Base-by-base conservation (phyloP, 108 stramenopile species). In the Nitzschia inconspicua region DNA sequence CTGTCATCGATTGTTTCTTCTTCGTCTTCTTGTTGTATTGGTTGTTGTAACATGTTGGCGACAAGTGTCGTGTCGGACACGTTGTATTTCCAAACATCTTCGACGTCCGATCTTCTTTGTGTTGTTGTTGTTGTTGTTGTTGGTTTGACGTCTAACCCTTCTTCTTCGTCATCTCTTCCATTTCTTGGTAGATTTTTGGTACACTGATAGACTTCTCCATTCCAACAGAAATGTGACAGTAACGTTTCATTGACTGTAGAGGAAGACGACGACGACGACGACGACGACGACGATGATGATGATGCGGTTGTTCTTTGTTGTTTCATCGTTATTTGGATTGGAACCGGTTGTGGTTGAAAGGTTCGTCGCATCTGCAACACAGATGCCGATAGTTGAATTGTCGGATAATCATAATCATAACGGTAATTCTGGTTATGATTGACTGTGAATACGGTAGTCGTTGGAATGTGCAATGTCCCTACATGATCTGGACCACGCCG, bases 121-220 rank as follows among this genome's bases (percentile, higher is more conserved):
- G 4, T 7, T 29, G 22, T 2, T 26, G 36, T 51, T 49, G 35
- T 6, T 39, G 22, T 52, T 53, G 51, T 42, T 26, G 16, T 54
- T 25, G 32, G n/a, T 30, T n/a, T 24, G 29, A 26, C 28, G 50
- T 13, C 10, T 6, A 14, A 7, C 36, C 26, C 7, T 56, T 13
- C 48, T n/a, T n/a, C n/a, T n/a, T n/a, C n/a, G n/a, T n/a, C n/a
- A n/a, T n/a, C n/a, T n/a, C n/a, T n/a, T n/a, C n/a, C n/a, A n/a
- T n/a, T n/a, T n/a, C n/a, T n/a, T n/a, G n/a, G n/a, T n/a, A n/a
- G n/a, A n/a, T n/a, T n/a, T n/a, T n/a, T n/a, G n/a, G n/a, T n/a
- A n/a, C n/a, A n/a, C n/a, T 73, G 48, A 58, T 91, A 91, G n/a
- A 83, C 72, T 75, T 91, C 89, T 48, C 89, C 89, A 69, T 91